phyloP scores from a whole-genome alignment of 495 filamentous ascomycete genomes.

The Amphirosellinia nigrospora region DNA sequence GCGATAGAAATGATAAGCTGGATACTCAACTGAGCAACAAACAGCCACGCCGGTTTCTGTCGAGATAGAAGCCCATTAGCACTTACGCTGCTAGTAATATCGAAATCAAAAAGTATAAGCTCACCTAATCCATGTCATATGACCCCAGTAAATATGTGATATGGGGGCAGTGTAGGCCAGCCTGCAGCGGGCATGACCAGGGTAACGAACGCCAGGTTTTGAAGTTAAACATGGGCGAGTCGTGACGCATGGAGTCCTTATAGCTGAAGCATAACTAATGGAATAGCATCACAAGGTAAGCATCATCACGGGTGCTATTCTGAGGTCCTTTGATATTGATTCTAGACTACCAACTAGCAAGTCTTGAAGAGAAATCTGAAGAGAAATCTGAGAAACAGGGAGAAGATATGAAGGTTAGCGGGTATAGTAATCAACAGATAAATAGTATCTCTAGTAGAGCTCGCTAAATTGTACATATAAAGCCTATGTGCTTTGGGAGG shows the following conservation, averaged over 20 bases:
- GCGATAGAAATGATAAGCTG: neutral
- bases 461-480: neutral
- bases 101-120: neutral
- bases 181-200: neutral
- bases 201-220: neutral
- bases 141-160: neutral
- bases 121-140: slow-evolving; percentile 8
- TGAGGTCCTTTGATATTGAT: neutral
- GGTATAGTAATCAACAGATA: neutral
- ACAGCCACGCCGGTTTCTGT: neutral
- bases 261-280: neutral
- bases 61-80: neutral
- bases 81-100: neutral
- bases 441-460: neutral
- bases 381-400: neutral
- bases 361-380: neutral
- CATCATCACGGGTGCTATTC: neutral
- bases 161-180: neutral
- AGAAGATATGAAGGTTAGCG: neutral
- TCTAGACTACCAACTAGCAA: neutral
- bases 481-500: neutral
- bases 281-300: neutral
- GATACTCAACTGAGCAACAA: neutral
- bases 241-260: neutral
- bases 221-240: slow-evolving; percentile 2